Conservation (phyloP, 2,329 filamentous ascomycete genomes). For the Phaeosphaeria sp. region DNA sequence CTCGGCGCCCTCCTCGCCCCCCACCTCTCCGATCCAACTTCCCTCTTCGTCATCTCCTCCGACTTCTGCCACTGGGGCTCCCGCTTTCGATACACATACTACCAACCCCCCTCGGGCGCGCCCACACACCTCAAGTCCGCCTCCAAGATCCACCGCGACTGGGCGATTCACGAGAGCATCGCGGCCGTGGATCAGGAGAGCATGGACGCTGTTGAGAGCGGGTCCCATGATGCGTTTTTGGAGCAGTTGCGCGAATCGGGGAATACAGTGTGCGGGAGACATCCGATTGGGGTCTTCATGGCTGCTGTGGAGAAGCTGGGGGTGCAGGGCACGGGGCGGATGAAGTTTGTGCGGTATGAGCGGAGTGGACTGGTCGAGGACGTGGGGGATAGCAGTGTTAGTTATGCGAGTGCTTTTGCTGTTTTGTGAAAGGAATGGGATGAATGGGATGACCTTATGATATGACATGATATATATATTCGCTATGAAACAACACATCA, state of each 20-base stretch:
- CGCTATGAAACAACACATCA: not conserved
- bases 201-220: conserved; percentile 84
- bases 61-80: conserved; percentile 97
- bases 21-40: conserved; percentile 61
- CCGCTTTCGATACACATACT: conserved; percentile 84
- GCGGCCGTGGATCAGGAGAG: conserved; percentile 77
- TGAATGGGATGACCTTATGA: not conserved
- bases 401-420: conserved; percentile 92
- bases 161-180: conserved; percentile 83
- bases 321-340: conserved; percentile 65
- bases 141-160: conserved; percentile 53
- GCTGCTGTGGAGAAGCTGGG: conserved; percentile 73
- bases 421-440: too few species aligned
- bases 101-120: conserved; percentile 62
- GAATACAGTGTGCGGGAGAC: conserved; percentile 93
- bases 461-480: not conserved
- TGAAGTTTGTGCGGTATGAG: conserved; percentile 86
- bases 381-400: conserved; percentile 82
- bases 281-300: conserved; percentile 94
- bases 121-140: conserved; percentile 44
- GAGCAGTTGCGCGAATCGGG: conserved; percentile 72
- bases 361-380: conserved; percentile 77
- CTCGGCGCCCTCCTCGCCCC: conserved; percentile 76
- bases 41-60: conserved; percentile 86
- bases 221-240: conserved; percentile 73